Base-by-base conservation (phyloP, 495 filamentous ascomycete species). In the Tuber umbilicatum region DNA sequence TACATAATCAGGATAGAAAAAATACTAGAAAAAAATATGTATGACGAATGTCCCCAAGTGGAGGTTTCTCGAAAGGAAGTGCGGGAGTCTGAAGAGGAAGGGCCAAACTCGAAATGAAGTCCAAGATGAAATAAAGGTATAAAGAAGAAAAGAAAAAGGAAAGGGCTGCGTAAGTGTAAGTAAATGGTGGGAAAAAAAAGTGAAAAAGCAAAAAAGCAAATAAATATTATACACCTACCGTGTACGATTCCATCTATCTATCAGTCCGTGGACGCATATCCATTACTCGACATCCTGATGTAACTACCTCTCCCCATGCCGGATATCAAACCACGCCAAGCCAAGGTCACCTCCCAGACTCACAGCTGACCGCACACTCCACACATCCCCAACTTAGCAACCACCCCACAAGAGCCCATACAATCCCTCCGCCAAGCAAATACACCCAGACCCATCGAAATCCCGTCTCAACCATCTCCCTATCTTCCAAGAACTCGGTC, bases 401-500 rank as follows among this genome's bases (percentile, higher is more conserved):
- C 79, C 73, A 81, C 39, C 79, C 79, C 23, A 81, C 79, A 55
- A 70, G 60, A 43, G 55, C 45, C 79, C 79, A 81, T 60, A 81
- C 75, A 23, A 81, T 60, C 5, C 79, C 79, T 37, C 79, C 76
- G 4, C 79, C 73, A 35, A 81, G 35, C 73, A 81, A 70, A 14
- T 78, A 81, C 41, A 78, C 50, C 79, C 79, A 81, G 69, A 81
- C 75, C 69, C 73, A 73, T 64, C 73, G 72, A 71, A 81, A 81
- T 69, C 80, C 75, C 37, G 71, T 38, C 73, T 81, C 79, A 60
- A 16, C 73, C 70, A 16, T 76, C 72, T 73, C 47, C 78, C 74
- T 67, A 64, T 70, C 67, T 76, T 81, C 79, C 68, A 81, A 69
- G 70, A 81, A 81, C 60, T 81, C 79, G 14, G 69, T 74, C 7